Evolutionary conservation across 352 stramenopile species (phyloP).

Genomic region (Halophytophthora polymorphica): DNA sequence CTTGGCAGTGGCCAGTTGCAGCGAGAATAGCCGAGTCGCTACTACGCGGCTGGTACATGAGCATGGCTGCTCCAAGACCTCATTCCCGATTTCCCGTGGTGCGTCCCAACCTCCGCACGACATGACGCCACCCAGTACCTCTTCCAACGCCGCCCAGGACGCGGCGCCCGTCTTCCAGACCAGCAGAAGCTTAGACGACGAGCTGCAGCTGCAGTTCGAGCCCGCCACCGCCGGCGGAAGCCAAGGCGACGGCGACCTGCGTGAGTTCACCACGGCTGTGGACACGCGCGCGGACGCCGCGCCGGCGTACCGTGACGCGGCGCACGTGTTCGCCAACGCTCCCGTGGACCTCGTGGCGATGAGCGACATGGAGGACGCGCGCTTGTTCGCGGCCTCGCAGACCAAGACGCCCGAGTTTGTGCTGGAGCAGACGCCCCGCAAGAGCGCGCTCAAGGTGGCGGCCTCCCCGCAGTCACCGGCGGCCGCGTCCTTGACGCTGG

Average conservation of each 20-base stretch:
- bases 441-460: neutral
- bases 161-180: conserved; percentile 16
- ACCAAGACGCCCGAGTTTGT: conserved; percentile 15
- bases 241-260: conserved; percentile 8
- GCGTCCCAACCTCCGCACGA: conserved; percentile 3
- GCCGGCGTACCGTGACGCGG: conserved; percentile 42
- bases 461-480: conserved; percentile 50
- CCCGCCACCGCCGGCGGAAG: neutral
- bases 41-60: too few species aligned
- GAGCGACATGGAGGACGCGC: conserved; percentile 7
- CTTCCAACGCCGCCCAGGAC: conserved; percentile 11
- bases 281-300: conserved; percentile 8
- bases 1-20: too few species aligned
- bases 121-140: conserved; percentile 23
- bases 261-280: conserved; percentile 2
- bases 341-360: conserved; percentile 14
- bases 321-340: conserved; percentile 40
- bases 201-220: conserved; percentile 30
- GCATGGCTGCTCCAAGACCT: too few species aligned
- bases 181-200: conserved; percentile 21
- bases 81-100: neutral
- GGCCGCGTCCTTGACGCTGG: conserved; percentile 21
- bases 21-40: too few species aligned
- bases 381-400: neutral
- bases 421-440: conserved; percentile 5